Evolutionary conservation across 257 asterid species (phyloP), one percentile per base, ranked within the genome.

Genomic region (Penstemon barbatus): DNA sequence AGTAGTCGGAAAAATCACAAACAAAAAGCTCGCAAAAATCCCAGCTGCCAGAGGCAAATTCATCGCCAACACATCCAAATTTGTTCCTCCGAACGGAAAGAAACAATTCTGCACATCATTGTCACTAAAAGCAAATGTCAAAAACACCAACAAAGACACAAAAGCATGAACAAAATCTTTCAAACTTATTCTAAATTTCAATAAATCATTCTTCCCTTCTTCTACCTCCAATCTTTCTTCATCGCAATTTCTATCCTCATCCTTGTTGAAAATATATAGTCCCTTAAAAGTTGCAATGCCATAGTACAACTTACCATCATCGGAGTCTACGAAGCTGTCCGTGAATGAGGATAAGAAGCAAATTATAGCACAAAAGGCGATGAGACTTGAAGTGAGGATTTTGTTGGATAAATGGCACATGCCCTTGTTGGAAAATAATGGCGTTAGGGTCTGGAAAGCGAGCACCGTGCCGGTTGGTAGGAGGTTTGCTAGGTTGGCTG

Each of bases 401-500:
- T 61, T 61, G 79, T 89, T 85, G 63, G 96, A 57, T 6, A 64
- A 3, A 38, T 39, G 71, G 48, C 94, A 84, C 33, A 0, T 18
- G 39, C 91, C 94, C 33, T 76, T 76, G 80, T 81, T 84, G 15
- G 96, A 72, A 49, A 89, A 89, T 4, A 88, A 74, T 0, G 95
- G 90, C 0, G 77, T 66, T 0, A 89, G 83, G 60, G 92, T 80
- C 36, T 71, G 82, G 53, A 85, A 86, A 40, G 86, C 85, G 0
- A 87, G 80, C 56, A 83, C 95, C 0, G 92, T 85, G 48, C 96
- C 88, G 0, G 92, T 89, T 4, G 96, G 92, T 1, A 86, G 81
- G 74, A 89, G 95, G 84, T 85, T 81, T 3, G 88, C 82, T 13
- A 89, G 79, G 79, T 84, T 86, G 40, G 87, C 87, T 6, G 86